phyloP scores from a whole-genome alignment of 306 rosid species.

The Arachis hypogaea region DNA sequence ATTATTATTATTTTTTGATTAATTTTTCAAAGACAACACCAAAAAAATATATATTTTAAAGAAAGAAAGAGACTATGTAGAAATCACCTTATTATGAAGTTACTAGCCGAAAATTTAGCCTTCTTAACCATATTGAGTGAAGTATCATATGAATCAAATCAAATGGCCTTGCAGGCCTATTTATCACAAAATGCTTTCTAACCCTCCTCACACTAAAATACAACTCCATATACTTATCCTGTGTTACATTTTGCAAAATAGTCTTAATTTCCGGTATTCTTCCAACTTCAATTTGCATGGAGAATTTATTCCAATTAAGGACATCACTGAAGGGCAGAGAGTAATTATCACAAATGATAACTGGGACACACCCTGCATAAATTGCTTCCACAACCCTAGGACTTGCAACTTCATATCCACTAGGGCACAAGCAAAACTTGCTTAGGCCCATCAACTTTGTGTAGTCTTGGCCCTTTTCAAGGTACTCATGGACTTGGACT shows the following conservation, averaged over 20 bases:
- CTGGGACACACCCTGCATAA: slow-evolving; percentile 72
- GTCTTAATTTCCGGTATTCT: slow-evolving; percentile 61
- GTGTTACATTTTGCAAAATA: slow-evolving; percentile 50
- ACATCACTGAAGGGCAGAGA: slow-evolving; percentile 78
- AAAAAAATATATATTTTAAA: too few species aligned
- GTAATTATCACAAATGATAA: slow-evolving; percentile 60
- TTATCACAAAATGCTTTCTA: slow-evolving; percentile 61
- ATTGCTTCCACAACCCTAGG: slow-evolving; percentile 83
- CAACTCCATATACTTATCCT: slow-evolving; percentile 52
- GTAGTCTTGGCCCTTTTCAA: slow-evolving; percentile 54
- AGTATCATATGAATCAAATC: slow-evolving; percentile 78
- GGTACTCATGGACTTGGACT: slow-evolving; percentile 68
- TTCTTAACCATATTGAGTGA: slow-evolving; percentile 76
- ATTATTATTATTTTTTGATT: too few species aligned
- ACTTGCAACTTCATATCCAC: slow-evolving; percentile 84
- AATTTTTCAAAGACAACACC: too few species aligned
- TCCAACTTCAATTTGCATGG: slow-evolving; percentile 53
- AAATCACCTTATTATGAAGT: slow-evolving; percentile 17
- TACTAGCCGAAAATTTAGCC: slow-evolving; percentile 48
- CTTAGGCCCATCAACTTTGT: slow-evolving; percentile 57
- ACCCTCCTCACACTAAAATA: slow-evolving; percentile 50
- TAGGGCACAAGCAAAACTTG: slow-evolving; percentile 83
- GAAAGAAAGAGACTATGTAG: background rate
- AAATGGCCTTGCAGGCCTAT: slow-evolving; percentile 67
- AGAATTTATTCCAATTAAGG: slow-evolving; percentile 70